Conservation (phyloP, 2,329 filamentous ascomycete species). For the Blumeria hordei region DNA sequence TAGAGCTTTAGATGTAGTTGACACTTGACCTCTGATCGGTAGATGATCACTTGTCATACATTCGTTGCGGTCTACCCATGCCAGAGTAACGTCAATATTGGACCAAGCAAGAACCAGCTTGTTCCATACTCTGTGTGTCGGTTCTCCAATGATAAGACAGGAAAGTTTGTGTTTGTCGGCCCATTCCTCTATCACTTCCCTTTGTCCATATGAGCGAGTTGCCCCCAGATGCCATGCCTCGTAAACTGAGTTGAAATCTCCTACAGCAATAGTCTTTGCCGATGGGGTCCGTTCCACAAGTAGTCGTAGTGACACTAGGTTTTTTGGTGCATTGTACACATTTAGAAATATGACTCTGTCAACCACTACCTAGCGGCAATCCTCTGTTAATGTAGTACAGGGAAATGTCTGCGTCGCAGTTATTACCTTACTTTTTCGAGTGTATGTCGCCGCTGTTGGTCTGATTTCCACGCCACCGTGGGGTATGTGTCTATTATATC, state of each 20-base stretch:
- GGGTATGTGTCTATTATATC: background rate
- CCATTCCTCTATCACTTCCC: background rate
- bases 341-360: background rate
- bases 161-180: background rate
- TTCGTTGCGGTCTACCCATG: background rate
- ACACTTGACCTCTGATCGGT: background rate
- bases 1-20: background rate
- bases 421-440: background rate
- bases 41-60: background rate
- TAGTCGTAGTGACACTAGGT: background rate
- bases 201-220: background rate
- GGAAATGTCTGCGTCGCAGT: background rate
- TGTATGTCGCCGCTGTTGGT: background rate
- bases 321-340: background rate
- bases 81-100: background rate
- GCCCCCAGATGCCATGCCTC: background rate
- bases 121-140: background rate
- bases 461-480: background rate
- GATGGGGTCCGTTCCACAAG: background rate
- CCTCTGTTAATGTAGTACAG: too few species aligned
- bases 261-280: background rate
- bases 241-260: background rate
- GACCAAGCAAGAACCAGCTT: background rate
- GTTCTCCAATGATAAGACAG: background rate
- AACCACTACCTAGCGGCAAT: background rate